phyloP scores from a whole-genome alignment of 225 moss, liverwort and hornwort species.

The Bryoerythrophyllum caledonicum region DNA sequence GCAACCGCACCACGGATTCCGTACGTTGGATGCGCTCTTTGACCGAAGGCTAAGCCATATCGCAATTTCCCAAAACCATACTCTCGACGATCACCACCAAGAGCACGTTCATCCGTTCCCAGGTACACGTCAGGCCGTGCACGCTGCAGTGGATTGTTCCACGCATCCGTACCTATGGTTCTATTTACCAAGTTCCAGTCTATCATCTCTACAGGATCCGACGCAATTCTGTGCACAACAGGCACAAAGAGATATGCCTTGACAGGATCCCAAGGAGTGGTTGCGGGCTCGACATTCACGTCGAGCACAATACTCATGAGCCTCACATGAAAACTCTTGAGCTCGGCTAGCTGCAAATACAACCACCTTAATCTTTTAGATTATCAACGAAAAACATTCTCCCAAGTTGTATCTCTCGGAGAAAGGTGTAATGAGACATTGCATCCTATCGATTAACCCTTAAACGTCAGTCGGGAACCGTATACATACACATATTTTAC shows the following conservation, averaged over 20 bases:
- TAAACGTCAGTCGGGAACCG: no score
- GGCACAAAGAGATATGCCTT: constrained; percentile 99
- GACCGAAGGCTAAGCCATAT: constrained; percentile 78
- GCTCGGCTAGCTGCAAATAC: constrained; percentile 68
- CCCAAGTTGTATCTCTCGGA: constrained; percentile 4
- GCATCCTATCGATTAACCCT: constrained; percentile 2
- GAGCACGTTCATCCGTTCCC: constrained; percentile 97
- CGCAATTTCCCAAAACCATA: constrained; percentile 96
- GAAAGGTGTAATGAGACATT: constrained; percentile 9
- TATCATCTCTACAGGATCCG: constrained; percentile 59
- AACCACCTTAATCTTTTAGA: constrained; percentile 30
- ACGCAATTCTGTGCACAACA: constrained; percentile 42
- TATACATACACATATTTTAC: no score
- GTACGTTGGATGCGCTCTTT: constrained; percentile 92
- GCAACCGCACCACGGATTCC: constrained; percentile 97
- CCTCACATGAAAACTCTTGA: constrained; percentile 97
- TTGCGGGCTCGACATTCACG: constrained; percentile 91
- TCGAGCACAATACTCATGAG: constrained; percentile 99
- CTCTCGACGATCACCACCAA: constrained; percentile 98
- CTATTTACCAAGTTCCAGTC: constrained; percentile 73
- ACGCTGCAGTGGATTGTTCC: constrained; percentile 95
- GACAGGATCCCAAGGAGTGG: constrained; percentile 97
- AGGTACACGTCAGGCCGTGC: constrained; percentile 96
- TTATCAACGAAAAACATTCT: neutral
- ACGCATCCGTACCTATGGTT: constrained; percentile 71